Evolutionary conservation across 805 yeast species (phyloP), one percentile per base, ranked within the genome.

Genomic region (Spathaspora passalidarum): DNA sequence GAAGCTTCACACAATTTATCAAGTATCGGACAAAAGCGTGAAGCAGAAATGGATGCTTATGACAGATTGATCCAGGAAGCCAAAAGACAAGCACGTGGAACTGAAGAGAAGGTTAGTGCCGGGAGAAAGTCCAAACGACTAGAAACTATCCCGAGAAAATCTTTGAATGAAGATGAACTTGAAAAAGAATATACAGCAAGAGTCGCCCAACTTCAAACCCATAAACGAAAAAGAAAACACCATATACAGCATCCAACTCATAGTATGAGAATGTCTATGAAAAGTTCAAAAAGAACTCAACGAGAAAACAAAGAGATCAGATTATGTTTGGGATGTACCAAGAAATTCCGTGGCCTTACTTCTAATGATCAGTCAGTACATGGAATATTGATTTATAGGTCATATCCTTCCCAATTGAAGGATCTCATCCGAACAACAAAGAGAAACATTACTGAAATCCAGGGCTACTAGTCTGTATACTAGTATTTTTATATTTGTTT

Each of bases 381-480:
- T 29, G 34, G 22, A 1, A 20, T n/a, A 4, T 16, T 20, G n/a
- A 14, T 20, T 38, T 41, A 41, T 36, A 61, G 56, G 39, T 38
- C 41, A 17, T 51, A 46, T 22, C 63, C 63, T 16, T 48, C 50
- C 3, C 57, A 55, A 11, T 55, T 64, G 59, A 51, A 49, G 40
- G 45, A 40, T 22, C 50, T 64, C 3, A 40, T 63, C 19, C 43
- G 49, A 19, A 45, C 45, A 32, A 56, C 63, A 23, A 58, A 47
- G 32, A 35, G 48, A 4, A 56, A 53, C 40, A 35, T 46, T 17
- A 37, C 22, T n/a, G 44, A 46, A 16, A 19, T 46, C 21, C n/a
- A 4, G 22, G 20, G 25, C 6, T 9, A 9, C 2, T 40, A 20
- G n/a, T 32, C 14, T n/a, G 26, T 20, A 7, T 36, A 20, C 3